phyloP scores from a whole-genome alignment of 768 basidiomycete genomes.

The Russula sp. region DNA sequence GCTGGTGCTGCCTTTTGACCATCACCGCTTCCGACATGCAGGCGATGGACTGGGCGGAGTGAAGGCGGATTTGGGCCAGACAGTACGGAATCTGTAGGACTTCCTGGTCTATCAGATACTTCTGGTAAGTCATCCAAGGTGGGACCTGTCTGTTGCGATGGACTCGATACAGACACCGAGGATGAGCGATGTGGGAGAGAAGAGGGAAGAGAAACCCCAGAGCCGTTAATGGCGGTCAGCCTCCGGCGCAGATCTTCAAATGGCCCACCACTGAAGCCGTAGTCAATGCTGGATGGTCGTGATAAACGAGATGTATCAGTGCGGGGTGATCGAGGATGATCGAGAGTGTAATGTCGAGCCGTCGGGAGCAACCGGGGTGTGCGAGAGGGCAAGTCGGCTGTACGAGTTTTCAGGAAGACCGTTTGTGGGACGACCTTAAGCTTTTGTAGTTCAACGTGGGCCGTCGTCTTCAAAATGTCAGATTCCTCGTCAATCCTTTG shows the following conservation, averaged over 20 bases:
- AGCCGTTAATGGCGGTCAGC: conserved; percentile 68
- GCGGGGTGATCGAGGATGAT: conserved; percentile 36
- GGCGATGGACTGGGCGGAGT: conserved; percentile 47
- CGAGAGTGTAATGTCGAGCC: conserved; percentile 37
- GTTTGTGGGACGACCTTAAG: conserved; percentile 88
- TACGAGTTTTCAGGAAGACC: conserved; percentile 68
- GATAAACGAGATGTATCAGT: conserved; percentile 44
- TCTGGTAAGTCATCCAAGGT: conserved; percentile 26
- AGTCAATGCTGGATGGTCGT: conserved; percentile 43
- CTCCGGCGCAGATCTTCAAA: conserved; percentile 75
- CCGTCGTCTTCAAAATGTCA: conserved; percentile 54
- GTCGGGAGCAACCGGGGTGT: conserved; percentile 32
- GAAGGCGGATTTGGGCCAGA: conserved; percentile 64
- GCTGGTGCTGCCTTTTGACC: conserved; percentile 86
- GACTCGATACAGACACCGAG: conserved; percentile 24
- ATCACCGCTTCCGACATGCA: conserved; percentile 67
- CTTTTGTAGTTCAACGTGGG: conserved; percentile 74
- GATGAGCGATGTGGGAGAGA: conserved; percentile 32
- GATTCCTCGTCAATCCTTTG: conserved; percentile 54
- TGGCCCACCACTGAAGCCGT: conserved; percentile 42
- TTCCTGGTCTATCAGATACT: conserved; percentile 52
- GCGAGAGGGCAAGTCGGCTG: conserved; percentile 34
- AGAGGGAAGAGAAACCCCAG: conserved; percentile 51
- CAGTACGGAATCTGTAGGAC: conserved; percentile 77
- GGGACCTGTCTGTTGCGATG: conserved; percentile 24